Conservation (phyloP, 805 yeast genomes). For the Candida gorgasii region DNA sequence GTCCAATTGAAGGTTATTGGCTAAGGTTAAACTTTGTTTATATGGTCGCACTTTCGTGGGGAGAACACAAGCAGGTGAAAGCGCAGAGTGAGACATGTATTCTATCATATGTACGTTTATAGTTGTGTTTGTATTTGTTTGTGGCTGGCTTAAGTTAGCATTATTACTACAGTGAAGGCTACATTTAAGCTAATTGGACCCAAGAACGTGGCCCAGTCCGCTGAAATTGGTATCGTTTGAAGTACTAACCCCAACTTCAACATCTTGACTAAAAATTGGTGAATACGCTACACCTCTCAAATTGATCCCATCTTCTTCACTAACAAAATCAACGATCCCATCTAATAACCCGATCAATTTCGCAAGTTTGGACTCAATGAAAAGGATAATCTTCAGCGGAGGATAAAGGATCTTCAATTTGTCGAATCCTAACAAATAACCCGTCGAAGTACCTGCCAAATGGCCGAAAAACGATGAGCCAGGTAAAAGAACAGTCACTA, state of each 20-base stretch:
- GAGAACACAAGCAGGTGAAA: constrained; percentile 1
- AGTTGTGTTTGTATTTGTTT: not conserved
- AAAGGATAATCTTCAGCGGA: constrained; percentile 61
- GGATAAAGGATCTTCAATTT: constrained; percentile 62
- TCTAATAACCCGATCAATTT: constrained; percentile 56
- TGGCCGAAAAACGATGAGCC: constrained; percentile 76
- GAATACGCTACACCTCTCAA: constrained; percentile 36
- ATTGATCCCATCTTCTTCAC: constrained; percentile 59
- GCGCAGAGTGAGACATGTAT: no score
- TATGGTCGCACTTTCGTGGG: not conserved
- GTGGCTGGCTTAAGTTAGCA: no score
- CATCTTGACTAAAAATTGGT: constrained; percentile 27
- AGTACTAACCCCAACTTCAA: constrained; percentile 17
- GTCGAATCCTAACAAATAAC: constrained; percentile 62
- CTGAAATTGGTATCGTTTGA: constrained; percentile 13
- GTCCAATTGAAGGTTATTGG: not conserved
- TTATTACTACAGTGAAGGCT: no score
- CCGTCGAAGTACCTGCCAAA: constrained; percentile 63
- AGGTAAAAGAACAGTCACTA: constrained; percentile 57
- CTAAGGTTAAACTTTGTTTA: not conserved
- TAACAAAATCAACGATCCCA: constrained; percentile 52
- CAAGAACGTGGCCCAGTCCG: constrained; percentile 25
- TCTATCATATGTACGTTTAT: no score
- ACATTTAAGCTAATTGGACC: constrained; percentile 8
- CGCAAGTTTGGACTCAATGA: constrained; percentile 59